Percentiles rank a stretch among this genome's conserved stretches.
phyloP scores from a whole-genome alignment of 2,329 filamentous ascomycete genomes.

The Fusarium citri region DNA sequence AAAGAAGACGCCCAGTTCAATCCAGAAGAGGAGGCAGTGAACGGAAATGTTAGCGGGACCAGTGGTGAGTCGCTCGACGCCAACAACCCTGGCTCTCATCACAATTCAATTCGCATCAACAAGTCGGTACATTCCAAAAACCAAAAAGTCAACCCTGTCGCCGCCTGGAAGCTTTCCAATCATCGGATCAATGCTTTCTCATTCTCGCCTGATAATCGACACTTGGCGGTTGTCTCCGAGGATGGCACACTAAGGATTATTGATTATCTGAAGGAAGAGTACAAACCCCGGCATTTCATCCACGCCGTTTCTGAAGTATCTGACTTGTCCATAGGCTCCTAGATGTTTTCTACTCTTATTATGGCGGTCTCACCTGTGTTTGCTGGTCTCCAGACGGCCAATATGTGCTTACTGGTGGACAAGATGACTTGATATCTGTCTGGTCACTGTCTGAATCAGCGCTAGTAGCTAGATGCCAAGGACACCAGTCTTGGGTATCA shows the following conservation, averaged over 20 bases:
- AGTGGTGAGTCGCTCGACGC: constrained; percentile 59
- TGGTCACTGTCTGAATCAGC: constrained; percentile 89
- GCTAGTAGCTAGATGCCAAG: constrained; percentile 91
- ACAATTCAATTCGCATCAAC: constrained; percentile 73
- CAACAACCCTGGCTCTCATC: constrained; percentile 49
- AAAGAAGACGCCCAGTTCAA: constrained; percentile 88
- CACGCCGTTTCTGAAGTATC: background rate
- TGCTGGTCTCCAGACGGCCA: constrained; percentile 98
- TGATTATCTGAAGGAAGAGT: constrained; percentile 92
- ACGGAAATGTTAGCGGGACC: constrained; percentile 58
- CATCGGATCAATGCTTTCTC: constrained; percentile 91
- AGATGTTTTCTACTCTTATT: constrained; percentile 90
- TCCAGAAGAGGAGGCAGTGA: constrained; percentile 69
- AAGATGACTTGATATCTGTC: constrained; percentile 95
- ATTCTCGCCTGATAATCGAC: constrained; percentile 89
- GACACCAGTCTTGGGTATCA: constrained; percentile 95
- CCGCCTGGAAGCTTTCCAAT: constrained; percentile 91
- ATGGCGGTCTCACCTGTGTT: constrained; percentile 90
- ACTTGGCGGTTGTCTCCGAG: constrained; percentile 90
- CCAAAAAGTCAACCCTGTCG: constrained; percentile 92
- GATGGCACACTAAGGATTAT: constrained; percentile 91
- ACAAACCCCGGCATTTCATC: constrained; percentile 49
- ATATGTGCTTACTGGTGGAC: constrained; percentile 93
- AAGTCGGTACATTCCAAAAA: constrained; percentile 96
- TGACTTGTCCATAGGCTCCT: constrained; percentile 69